Evolutionary conservation across 2,329 filamentous ascomycete species (phyloP).

Genomic region (Gyromitra esculenta): DNA sequence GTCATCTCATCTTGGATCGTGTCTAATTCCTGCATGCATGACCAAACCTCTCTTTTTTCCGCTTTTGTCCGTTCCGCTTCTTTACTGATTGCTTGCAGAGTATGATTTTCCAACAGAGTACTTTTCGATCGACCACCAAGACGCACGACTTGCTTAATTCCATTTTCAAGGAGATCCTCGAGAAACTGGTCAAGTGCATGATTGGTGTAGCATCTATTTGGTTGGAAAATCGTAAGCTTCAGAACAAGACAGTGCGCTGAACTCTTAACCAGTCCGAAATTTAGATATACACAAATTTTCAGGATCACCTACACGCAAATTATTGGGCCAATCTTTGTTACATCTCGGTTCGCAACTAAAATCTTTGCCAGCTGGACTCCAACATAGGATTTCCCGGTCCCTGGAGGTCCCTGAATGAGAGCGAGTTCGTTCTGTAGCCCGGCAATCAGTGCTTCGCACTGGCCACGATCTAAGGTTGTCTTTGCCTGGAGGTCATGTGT

Average conservation of each 20-base stretch:
- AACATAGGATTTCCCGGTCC: slow-evolving; percentile 76
- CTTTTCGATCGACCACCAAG: slow-evolving; percentile 71
- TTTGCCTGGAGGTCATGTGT: slow-evolving; percentile 57
- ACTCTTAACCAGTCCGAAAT: slow-evolving; percentile 1
- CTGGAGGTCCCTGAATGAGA: slow-evolving; percentile 83
- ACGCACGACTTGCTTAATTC: slow-evolving; percentile 67
- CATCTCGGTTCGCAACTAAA: slow-evolving; percentile 60
- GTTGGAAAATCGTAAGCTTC: not conserved
- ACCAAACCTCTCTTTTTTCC: slow-evolving; percentile 21
- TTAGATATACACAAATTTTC: not conserved
- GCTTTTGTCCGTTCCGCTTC: slow-evolving; percentile 19
- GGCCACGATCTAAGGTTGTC: slow-evolving; percentile 73
- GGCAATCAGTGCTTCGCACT: slow-evolving; percentile 72
- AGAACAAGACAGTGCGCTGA: not conserved
- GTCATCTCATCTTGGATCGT: slow-evolving; percentile 9
- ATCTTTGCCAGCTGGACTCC: slow-evolving; percentile 62
- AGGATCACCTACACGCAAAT: slow-evolving; percentile 62
- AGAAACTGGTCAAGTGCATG: slow-evolving; percentile 68
- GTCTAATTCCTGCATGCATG: slow-evolving; percentile 13
- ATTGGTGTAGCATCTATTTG: slow-evolving; percentile 65
- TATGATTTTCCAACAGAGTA: slow-evolving; percentile 61
- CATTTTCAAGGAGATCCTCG: slow-evolving; percentile 67
- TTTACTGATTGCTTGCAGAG: slow-evolving; percentile 37
- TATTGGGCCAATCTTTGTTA: slow-evolving; percentile 64
- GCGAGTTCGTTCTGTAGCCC: slow-evolving; percentile 78